Evolutionary conservation across 2,329 filamentous ascomycete genomes (phyloP).

Genomic region (Cladosporium velox): DNA sequence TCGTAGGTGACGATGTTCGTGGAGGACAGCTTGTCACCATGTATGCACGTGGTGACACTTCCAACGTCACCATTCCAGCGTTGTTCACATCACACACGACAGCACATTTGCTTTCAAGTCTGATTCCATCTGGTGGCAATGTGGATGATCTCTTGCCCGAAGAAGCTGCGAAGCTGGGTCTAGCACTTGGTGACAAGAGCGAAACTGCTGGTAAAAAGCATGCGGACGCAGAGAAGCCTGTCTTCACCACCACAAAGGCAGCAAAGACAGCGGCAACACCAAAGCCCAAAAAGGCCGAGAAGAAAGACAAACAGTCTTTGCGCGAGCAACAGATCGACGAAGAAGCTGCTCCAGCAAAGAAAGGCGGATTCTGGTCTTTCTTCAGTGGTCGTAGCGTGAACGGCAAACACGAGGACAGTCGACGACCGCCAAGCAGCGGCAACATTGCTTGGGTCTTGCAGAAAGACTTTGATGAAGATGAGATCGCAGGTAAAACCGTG

Average conservation of each 20-base stretch:
- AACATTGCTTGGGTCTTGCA: constrained; percentile 72
- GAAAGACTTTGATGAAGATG: constrained; percentile 65
- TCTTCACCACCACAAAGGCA: constrained; percentile 32
- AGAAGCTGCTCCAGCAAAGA: constrained; percentile 15
- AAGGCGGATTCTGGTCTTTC: constrained; percentile 45
- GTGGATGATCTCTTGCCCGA: constrained; percentile 63
- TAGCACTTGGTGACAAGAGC: constrained; percentile 35
- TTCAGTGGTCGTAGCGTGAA: constrained; percentile 28
- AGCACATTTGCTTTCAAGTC: constrained; percentile 84
- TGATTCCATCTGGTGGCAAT: constrained; percentile 71
- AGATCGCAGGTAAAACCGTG: constrained; percentile 40
- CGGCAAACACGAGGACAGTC: constrained; percentile 46
- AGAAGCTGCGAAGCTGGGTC: constrained; percentile 56
- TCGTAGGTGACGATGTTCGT: constrained; percentile 90
- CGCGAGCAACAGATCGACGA: constrained; percentile 31
- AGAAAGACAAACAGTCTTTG: constrained; percentile 1
- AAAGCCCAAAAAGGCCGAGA: constrained; percentile 19
- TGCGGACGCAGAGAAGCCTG: constrained; percentile 27
- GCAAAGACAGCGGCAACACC: constrained; percentile 27
- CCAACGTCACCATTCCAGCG: constrained; percentile 90
- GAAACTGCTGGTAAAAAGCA: constrained; percentile 22
- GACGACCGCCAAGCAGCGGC: constrained; percentile 70
- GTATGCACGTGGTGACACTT: constrained; percentile 96
- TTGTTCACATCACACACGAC: constrained; percentile 95
- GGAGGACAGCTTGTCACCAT: constrained; percentile 91